phyloP scores from a whole-genome alignment of 768 basidiomycete genomes.

The Zangia roseola region DNA sequence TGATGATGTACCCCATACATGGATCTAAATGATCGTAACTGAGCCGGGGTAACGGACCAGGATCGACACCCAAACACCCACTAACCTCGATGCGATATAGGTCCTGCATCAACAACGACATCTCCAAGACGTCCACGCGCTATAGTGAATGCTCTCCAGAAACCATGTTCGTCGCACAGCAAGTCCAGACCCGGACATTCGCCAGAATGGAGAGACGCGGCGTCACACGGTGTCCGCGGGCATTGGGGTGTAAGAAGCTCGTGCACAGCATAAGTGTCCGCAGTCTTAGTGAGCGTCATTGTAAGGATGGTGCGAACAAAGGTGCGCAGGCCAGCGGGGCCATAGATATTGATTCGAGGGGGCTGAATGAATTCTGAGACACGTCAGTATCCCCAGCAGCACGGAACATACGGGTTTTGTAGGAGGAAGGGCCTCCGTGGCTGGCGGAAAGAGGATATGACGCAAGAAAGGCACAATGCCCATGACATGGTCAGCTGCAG shows the following conservation, averaged over 20 bases:
- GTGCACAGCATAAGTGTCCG: conserved; percentile 70
- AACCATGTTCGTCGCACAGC: conserved; percentile 49
- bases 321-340: conserved; percentile 72
- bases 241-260: conserved; percentile 68
- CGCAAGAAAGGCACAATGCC: conserved; percentile 69
- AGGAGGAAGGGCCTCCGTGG: conserved; percentile 12
- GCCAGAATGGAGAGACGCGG: conserved; percentile 52
- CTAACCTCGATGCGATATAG: conserved; percentile 74
- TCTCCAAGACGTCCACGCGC: conserved; percentile 39
- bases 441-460: conserved; percentile 51
- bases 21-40: conserved; percentile 46
- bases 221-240: conserved; percentile 48
- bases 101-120: conserved; percentile 68
- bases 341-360: conserved; percentile 70
- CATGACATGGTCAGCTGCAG: conserved; percentile 69
- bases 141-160: conserved; percentile 59
- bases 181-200: conserved; percentile 67
- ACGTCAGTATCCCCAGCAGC: neutral
- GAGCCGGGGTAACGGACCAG: conserved; percentile 1
- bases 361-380: conserved; percentile 22
- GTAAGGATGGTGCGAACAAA: conserved; percentile 71
- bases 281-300: conserved; percentile 61
- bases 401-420: conserved; percentile 12
- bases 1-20: conserved; percentile 77
- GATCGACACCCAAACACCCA: neutral